Evolutionary conservation across 225 moss, liverwort and hornwort species (phyloP).

Genomic region (Physcomitrium patens): DNA sequence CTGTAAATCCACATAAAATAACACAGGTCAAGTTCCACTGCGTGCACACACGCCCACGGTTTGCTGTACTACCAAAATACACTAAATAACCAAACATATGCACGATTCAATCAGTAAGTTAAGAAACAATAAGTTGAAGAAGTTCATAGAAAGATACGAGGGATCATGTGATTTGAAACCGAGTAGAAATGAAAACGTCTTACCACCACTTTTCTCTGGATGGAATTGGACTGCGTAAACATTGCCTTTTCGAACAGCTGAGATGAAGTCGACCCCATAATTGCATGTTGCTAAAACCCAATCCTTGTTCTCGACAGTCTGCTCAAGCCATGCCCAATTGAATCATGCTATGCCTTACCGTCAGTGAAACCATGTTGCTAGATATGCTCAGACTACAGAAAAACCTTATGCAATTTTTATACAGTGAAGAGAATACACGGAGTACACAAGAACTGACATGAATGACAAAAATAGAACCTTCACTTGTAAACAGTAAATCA

Average conservation of each 20-base stretch:
- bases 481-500: slow-evolving; percentile 30
- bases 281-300: slow-evolving; percentile 92
- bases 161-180: slow-evolving; percentile 9
- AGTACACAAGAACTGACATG: slow-evolving; percentile 10
- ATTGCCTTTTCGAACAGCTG: slow-evolving; percentile 87
- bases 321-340: slow-evolving; percentile 32
- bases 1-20: slow-evolving; percentile 48
- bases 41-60: not conserved
- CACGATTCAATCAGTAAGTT: not conserved
- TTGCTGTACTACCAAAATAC: not conserved
- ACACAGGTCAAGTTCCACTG: slow-evolving; percentile 3
- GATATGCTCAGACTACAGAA: not conserved
- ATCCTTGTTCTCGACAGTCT: slow-evolving; percentile 82
- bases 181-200: slow-evolving; percentile 7
- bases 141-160: too few species aligned
- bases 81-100: not conserved
- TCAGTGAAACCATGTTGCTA: not conserved
- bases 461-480: slow-evolving; percentile 22
- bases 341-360: slow-evolving; percentile 1
- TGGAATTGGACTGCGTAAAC: slow-evolving; percentile 95
- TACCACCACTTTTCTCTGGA: slow-evolving; percentile 98
- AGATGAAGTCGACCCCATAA: slow-evolving; percentile 90
- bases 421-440: not conserved
- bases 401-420: not conserved
- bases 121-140: not conserved